Evolutionary conservation across 2,329 filamentous ascomycete genomes (phyloP).

Genomic region (Pestalotiopsis fici): DNA sequence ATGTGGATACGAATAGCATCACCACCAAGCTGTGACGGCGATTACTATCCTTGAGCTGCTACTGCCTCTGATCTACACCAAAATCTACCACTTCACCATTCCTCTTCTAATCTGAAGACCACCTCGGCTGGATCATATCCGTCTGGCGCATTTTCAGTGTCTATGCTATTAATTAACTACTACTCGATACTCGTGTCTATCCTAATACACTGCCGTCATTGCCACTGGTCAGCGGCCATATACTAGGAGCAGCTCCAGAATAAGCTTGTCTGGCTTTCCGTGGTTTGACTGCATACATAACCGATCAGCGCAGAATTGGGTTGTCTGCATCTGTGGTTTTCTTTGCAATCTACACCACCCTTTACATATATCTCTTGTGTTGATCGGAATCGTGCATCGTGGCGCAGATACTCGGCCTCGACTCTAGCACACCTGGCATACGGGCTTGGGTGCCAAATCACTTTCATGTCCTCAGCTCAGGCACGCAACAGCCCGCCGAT

Average conservation of each 20-base stretch:
- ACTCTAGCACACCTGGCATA: background rate
- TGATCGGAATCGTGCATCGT: background rate
- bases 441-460: background rate
- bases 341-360: background rate
- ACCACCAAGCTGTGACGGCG: background rate
- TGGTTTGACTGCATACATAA: background rate
- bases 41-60: background rate
- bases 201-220: background rate
- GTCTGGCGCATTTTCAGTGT: background rate
- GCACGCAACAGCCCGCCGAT: constrained; percentile 17
- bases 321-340: background rate
- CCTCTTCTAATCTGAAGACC: background rate
- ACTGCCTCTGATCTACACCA: background rate
- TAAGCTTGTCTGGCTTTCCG: background rate
- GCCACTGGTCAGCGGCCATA: background rate
- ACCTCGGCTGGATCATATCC: background rate
- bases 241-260: background rate
- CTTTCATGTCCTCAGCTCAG: constrained; percentile 29
- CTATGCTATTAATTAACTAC: background rate
- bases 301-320: background rate
- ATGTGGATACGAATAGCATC: constrained; percentile 4
- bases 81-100: background rate
- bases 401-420: background rate
- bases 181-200: background rate
- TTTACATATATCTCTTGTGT: background rate